Evolutionary conservation across 768 basidiomycete species (phyloP), one percentile per base, ranked within the genome.

Genomic region (Phaffia tasmanica): DNA sequence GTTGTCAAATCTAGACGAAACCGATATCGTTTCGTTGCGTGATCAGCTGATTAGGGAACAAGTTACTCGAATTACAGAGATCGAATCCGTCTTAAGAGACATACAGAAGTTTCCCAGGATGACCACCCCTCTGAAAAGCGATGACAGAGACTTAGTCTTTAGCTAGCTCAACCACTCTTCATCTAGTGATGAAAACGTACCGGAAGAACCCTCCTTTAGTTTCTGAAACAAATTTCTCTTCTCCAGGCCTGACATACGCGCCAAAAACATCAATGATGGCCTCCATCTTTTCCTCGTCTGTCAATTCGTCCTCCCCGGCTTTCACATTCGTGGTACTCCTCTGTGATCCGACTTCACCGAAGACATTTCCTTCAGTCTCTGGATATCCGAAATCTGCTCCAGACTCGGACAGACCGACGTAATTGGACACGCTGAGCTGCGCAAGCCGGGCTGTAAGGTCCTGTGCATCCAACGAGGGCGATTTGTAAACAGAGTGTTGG

Each of bases 221-320:
- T 70, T 85, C 83, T 2, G 81, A 73, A 1, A 86, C 59, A 21
- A 85, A 69, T 14, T 68, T 72, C 69, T 80, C 81, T 62, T 82
- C 81, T 69, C 81, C 78, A 58, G 57, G 29, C n/a, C 18, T 7
- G 8, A 59, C 32, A 42, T 15, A n/a, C 2, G 79, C 71, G 0
- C 85, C 85, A 70, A 85, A 85, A 71, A 85, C 84, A 53, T 82
- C 76, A 2, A 78, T 73, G 21, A 86, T 78, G 3, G 85, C 77
- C 23, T 74, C 71, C 16, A 85, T 71, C 57, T 84, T 77, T 65
- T 83, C 79, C 18, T 77, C 74, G 3, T 82, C 78, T 18, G 81
- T 74, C n/a, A 81, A 73, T 35, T 74, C 57, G 29, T 65, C 64
- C 18, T 65, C 60, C 2, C 51, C 25, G 9, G 18, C 11, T 51